Conservation (phyloP, 1,284 basidiomycete species). For the Cryptococcus hybrid region DNA sequence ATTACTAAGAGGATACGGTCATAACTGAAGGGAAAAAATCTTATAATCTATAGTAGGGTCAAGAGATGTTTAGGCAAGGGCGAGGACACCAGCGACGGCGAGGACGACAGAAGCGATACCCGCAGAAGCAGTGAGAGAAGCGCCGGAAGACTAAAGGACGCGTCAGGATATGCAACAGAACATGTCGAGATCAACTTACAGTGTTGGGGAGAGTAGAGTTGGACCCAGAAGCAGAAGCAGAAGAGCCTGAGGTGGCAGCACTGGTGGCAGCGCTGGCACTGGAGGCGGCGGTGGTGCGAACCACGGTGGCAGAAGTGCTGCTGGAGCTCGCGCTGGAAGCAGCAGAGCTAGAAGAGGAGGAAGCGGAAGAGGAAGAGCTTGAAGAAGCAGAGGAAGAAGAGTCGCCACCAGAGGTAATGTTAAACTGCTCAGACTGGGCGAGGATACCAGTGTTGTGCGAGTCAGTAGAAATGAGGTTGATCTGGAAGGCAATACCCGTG, state of each 20-base stretch:
- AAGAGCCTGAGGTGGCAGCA: conserved; percentile 1
- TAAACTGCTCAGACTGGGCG: conserved; percentile 58
- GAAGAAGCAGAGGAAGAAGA: conserved; percentile 28
- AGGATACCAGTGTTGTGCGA: conserved; percentile 49
- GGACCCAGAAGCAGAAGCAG: conserved; percentile 16
- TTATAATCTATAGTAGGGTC: no score
- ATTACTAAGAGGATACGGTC: no score
- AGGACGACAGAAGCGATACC: conserved; percentile 18
- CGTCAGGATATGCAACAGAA: not conserved
- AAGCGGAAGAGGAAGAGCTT: conserved; percentile 22
- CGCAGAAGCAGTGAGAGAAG: conserved; percentile 5
- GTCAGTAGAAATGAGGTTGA: conserved; percentile 64
- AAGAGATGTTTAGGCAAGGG: conserved; percentile 1
- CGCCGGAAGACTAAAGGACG: conserved; percentile 1
- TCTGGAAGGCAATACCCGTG: conserved; percentile 52
- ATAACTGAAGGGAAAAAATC: no score
- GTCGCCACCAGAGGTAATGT: conserved; percentile 51
- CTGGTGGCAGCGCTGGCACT: conserved; percentile 6
- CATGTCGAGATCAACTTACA: not conserved
- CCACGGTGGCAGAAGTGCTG: not conserved
- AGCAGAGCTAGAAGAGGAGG: conserved; percentile 13
- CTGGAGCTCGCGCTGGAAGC: not conserved
- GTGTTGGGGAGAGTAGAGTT: conserved; percentile 1
- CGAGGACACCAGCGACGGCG: conserved; percentile 20
- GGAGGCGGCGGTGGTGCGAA: not conserved